Base-by-base conservation (phyloP, 2,329 filamentous ascomycete species). In the Aureobasidium mangrovei region DNA sequence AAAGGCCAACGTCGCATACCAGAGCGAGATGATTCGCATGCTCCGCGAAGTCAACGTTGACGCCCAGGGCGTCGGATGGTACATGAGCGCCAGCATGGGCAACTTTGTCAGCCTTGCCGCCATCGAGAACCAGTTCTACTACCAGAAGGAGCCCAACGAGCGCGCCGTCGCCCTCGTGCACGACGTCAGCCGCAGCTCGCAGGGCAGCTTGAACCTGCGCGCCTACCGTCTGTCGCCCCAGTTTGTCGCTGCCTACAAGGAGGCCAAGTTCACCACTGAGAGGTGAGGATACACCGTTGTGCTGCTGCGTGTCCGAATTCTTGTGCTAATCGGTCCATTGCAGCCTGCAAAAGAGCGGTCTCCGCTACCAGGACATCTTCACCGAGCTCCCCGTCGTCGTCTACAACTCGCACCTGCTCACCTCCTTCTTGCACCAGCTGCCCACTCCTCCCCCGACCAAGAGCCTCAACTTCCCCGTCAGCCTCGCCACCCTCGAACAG, bases 11-110 rank as follows among this genome's bases (percentile, higher is more conserved):
- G 79, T 85, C 26, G 74, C 78, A 63, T 97, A 98, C 75, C 88
- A 95, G 76, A 85, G 83, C 61, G 93, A 98, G 73, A 97, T 97
- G 91, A 91, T 98, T 72, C 87, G 90, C 67, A 90, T 93, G 72
- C 77, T 97, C 60, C 86, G 91, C 70, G 93, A 97, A 74, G 93
- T 98, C 67, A 98, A 97, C 71, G 88, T 97, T 57, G 93, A 98
- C 71, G 93, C 93, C 61, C 95, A 97, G 78, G 94, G 89, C 66
- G 89, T 95, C 57, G 93, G 93, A 65, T 98, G 91, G 91, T 98
- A 98, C 77, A 96, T 90, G 57, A 96, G 90, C 76, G 89, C 91
- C 60, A 95, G 90, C 72, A 94, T 98, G 88, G 93, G 93, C 72
- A 97, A 95, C 79, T 97, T 97, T 65, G 80, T 97, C 78, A 96